Base-by-base conservation (phyloP, 73 alveolate species). In the Paramecium primaurelia region DNA sequence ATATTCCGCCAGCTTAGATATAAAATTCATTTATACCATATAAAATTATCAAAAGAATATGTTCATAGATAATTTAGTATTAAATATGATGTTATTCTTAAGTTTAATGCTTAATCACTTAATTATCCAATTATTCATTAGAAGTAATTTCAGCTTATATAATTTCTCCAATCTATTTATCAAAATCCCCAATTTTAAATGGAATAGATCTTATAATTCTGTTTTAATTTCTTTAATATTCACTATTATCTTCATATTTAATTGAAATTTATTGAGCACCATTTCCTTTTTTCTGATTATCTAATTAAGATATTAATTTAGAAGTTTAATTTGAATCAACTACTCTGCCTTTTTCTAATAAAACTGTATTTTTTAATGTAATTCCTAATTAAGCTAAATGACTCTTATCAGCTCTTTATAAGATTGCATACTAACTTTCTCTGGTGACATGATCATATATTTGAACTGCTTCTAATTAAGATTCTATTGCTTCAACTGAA, bases 371-470 rank as follows among this genome's bases (percentile, higher is more conserved):
- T 6, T 80, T 80, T 45, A 80, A 47, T 25, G 91, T 80, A 11
- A 80, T 47, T 26, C 77, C 91, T 47, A 80, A 45, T 25, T 44
- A 80, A 45, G 77, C 47, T 14, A 80, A n/a, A 10, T 20, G 14
- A 49, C 91, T 80, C 45, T 80, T 45, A 20, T 80, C 91, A 40
- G 91, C 54, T 16, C 30, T 80, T 47, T 80, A 45, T 28, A 80
- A 20, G 16, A 80, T 25, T 14, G 91, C 91, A 80, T 80, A 80
- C 18, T 80, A 22, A 36, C 91, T 80, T 64, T 80, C 91, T 12
- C 77, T 73, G 30, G 91, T 80, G 26, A 80, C 47, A 47, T 80
- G 51, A 80, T 80, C 91, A 80, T 38, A 44, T 80, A 80, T 80
- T 42, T 42, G 30, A 8, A 80, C 91, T 12, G 91, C 91, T 14